phyloP scores from a whole-genome alignment of 2,329 filamentous ascomycete genomes.

The Beauveria asiatica region DNA sequence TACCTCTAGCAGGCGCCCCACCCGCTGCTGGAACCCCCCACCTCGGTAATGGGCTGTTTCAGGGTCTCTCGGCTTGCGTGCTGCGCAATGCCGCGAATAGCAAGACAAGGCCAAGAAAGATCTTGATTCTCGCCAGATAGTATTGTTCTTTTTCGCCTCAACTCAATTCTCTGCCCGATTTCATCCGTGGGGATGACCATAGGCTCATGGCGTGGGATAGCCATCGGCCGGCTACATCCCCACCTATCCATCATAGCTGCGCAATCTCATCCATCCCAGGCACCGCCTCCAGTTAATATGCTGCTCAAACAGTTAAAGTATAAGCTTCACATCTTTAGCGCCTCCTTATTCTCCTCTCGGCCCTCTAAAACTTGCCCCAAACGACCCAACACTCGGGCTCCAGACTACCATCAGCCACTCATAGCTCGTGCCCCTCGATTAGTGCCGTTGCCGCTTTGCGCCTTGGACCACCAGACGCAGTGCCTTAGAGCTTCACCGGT shows the following conservation, averaged over 20 bases:
- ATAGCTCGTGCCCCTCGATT: conserved; percentile 4
- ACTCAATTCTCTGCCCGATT: no score
- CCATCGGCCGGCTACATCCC: background rate
- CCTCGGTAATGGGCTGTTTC: no score
- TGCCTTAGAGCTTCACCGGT: conserved; percentile 5
- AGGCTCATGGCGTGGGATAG: background rate
- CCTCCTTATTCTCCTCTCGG: background rate
- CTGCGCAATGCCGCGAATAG: no score
- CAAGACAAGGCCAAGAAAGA: no score
- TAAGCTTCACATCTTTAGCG: conserved; percentile 3
- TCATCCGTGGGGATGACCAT: no score
- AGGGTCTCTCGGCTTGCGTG: no score
- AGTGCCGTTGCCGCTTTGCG: background rate
- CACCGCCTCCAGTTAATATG: background rate
- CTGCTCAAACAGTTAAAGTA: background rate
- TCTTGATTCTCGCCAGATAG: no score
- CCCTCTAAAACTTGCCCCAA: background rate
- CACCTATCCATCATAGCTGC: background rate
- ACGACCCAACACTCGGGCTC: background rate
- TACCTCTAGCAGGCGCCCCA: no score
- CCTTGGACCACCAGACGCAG: background rate
- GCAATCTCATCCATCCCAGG: background rate
- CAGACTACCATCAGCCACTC: conserved; percentile 3
- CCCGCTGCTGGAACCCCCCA: no score
- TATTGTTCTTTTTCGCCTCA: no score